Percentiles rank a stretch among this genome's conserved stretches.
Evolutionary conservation across 2,329 filamentous ascomycete species (phyloP).

Genomic region (Fusarium robinianum): DNA sequence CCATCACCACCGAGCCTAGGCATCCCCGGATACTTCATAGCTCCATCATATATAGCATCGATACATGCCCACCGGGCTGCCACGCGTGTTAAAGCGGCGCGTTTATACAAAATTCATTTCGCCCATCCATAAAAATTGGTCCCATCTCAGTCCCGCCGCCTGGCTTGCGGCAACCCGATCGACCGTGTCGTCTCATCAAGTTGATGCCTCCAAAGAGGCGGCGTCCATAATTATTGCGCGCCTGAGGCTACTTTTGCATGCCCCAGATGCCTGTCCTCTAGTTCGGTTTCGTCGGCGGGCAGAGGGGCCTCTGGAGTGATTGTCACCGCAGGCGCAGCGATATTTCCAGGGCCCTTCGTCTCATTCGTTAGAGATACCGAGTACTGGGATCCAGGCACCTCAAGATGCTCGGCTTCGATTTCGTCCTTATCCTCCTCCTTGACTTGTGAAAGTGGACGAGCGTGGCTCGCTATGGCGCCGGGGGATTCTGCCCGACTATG

Average conservation of each 20-base stretch:
- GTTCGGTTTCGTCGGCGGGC: slow-evolving; percentile 38
- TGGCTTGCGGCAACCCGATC: too few relatives aligned
- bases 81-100: too few relatives aligned
- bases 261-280: slow-evolving; percentile 52
- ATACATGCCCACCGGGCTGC: too few relatives aligned
- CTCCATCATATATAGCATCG: too few relatives aligned
- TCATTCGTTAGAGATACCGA: slow-evolving; percentile 1
- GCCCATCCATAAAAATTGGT: too few relatives aligned
- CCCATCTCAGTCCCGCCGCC: too few relatives aligned
- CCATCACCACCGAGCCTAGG: too few relatives aligned
- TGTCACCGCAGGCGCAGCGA: slow-evolving; percentile 48
- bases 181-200: slow-evolving; percentile 2
- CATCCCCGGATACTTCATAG: too few relatives aligned
- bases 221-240: slow-evolving; percentile 3
- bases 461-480: slow-evolving; percentile 17
- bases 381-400: slow-evolving; percentile 20
- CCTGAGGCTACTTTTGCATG: slow-evolving; percentile 43
- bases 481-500: slow-evolving; percentile 36
- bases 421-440: slow-evolving; percentile 46
- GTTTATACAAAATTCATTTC: too few relatives aligned
- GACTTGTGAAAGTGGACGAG: slow-evolving; percentile 43
- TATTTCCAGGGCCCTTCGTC: slow-evolving; percentile 6
- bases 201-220: too few relatives aligned
- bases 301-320: slow-evolving; percentile 57
- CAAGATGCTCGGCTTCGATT: slow-evolving; percentile 40